Conservation (phyloP, 805 yeast species). For the Sugiyamaella americana region DNA sequence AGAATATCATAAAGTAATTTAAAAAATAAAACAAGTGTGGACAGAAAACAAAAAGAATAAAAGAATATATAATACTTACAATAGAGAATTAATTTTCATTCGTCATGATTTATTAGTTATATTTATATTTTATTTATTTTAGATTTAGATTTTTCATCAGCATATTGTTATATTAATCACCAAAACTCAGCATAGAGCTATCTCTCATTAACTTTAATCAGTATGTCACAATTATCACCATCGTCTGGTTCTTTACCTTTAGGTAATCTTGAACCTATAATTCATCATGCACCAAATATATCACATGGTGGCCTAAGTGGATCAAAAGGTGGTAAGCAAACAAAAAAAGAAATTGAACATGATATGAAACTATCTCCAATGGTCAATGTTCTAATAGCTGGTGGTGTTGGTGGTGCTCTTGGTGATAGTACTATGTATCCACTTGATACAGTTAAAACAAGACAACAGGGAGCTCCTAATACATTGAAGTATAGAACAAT, state of each 20-base stretch:
- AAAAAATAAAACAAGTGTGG: no score
- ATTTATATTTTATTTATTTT: no score
- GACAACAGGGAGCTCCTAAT: constrained; percentile 91
- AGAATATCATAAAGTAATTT: no score
- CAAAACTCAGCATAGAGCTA: neutral
- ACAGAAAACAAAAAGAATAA: no score
- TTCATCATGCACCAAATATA: neutral
- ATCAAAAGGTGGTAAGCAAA: neutral
- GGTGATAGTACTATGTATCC: constrained; percentile 96
- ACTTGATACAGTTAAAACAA: constrained; percentile 89
- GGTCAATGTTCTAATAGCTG: constrained; percentile 56
- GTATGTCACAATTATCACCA: constrained; percentile 5
- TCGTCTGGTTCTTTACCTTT: constrained; percentile 7
- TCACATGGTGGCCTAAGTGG: neutral
- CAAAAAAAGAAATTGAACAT: neutral
- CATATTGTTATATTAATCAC: no score
- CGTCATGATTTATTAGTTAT: no score
- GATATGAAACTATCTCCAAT: constrained; percentile 15
- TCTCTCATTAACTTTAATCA: neutral
- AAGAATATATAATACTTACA: no score
- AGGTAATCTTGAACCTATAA: neutral
- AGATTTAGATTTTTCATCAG: no score
- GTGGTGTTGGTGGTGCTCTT: constrained; percentile 89
- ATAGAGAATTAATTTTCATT: no score
- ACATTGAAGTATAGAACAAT: constrained; percentile 64